phyloP scores from a whole-genome alignment of 768 basidiomycete species.

The Scleroderma bovista region DNA sequence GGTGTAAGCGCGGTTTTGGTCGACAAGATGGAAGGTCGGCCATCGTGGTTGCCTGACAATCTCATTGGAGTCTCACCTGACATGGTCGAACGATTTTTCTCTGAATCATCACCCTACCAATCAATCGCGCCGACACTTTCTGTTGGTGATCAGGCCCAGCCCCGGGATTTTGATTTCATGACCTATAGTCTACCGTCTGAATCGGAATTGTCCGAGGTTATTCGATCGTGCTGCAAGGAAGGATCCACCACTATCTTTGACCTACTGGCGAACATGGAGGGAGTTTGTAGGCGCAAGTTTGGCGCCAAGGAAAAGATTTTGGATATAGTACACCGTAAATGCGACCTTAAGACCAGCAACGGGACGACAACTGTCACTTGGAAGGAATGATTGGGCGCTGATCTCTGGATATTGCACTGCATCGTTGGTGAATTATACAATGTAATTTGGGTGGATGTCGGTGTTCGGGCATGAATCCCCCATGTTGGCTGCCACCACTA shows the following conservation, averaged over 20 bases:
- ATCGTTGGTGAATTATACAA: too few relatives aligned
- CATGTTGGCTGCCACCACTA: neutral
- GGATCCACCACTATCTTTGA: constrained; percentile 32
- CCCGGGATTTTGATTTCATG: constrained; percentile 28
- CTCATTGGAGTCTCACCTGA: constrained; percentile 55
- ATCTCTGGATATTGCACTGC: constrained; percentile 5
- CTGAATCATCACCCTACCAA: constrained; percentile 42
- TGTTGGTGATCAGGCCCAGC: constrained; percentile 30
- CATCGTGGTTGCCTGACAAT: constrained; percentile 67
- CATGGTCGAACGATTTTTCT: constrained; percentile 66
- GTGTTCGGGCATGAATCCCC: neutral
- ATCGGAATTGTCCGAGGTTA: constrained; percentile 57
- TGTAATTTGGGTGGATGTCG: neutral
- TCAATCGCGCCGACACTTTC: constrained; percentile 40
- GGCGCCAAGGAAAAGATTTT: constrained; percentile 73
- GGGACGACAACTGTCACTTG: constrained; percentile 19
- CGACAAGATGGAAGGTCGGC: constrained; percentile 45
- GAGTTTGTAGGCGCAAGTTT: constrained; percentile 30
- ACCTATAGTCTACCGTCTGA: constrained; percentile 71
- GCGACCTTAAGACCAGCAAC: constrained; percentile 52
- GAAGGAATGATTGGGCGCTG: constrained; percentile 14
- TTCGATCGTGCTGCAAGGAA: constrained; percentile 36
- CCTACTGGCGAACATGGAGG: constrained; percentile 19
- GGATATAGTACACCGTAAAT: constrained; percentile 70
- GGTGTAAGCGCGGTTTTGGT: constrained; percentile 72